Base-by-base conservation (phyloP, 2,329 filamentous ascomycete genomes). In the Elsinoe necatrix region DNA sequence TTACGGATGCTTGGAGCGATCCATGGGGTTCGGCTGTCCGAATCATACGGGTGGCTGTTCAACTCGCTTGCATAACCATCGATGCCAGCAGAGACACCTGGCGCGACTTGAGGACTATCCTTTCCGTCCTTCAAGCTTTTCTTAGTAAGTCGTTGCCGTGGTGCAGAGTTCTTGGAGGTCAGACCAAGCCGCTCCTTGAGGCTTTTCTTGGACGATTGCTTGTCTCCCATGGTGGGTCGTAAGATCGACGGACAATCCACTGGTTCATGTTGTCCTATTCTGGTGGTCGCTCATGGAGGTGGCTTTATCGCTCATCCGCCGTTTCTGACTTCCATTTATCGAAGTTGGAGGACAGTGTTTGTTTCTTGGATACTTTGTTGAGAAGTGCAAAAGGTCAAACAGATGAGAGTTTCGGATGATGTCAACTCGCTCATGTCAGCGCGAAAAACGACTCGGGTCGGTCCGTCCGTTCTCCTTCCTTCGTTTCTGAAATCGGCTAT, bases 121-220 rank as follows among this genome's bases (percentile, higher is more conserved):
- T 16, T 25, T 6, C 9, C 41, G 25, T 45, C 23, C 20, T 18
- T 52, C 31, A 52, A 52, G 31, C 48, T 55, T 55, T 55, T 55
- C 52, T 55, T 55, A 23, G 37, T 43, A 18, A 55, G 37, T 35
- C 37, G 35, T 35, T 55, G 52, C n/a, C 52, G 37, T 29, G 52
- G 52, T 21, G 35, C 37, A 31, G 52, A 55, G 18, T 45, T 42
- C 37, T 55, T 55, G 37, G 52, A 55, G 4, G 52, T 42, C 7
- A 43, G 31, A 34, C 52, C 52, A 43, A 55, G 52, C 16, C 52
- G 52, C 25, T 42, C 52, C 52, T 45, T 55, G 35, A 55, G 52
- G 27, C 37, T 45, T 35, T 45, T 42, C 37, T 43, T 55, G 37
- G 7, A 16, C 29, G 31, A 16, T 16, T 52, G 34, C 11, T 20